Conservation (phyloP, 2,329 filamentous ascomycete genomes). For the Cadophora luteo-olivacea region DNA sequence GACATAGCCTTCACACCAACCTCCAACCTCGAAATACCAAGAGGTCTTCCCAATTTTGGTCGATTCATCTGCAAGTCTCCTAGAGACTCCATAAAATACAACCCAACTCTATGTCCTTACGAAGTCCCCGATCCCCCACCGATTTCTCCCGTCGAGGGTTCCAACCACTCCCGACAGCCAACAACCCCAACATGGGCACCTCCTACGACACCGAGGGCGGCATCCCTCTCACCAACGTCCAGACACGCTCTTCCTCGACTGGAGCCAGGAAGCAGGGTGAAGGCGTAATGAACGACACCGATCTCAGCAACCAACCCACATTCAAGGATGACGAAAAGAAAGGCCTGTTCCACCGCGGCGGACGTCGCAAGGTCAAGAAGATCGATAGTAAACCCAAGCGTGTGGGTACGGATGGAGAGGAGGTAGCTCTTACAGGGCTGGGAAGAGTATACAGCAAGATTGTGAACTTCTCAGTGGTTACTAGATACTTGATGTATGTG, state of each 20-base stretch:
- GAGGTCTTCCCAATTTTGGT: neutral
- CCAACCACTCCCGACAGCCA: constrained; percentile 34
- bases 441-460: constrained; percentile 70
- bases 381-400: constrained; percentile 49
- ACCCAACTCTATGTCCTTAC: constrained; percentile 38
- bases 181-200: constrained; percentile 24
- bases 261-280: constrained; percentile 58
- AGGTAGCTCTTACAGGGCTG: constrained; percentile 67
- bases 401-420: constrained; percentile 56
- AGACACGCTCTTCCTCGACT: constrained; percentile 61
- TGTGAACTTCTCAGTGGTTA: constrained; percentile 66
- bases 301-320: constrained; percentile 28
- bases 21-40: neutral
- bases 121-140: constrained; percentile 37
- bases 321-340: constrained; percentile 41
- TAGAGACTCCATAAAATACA: neutral
- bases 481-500: constrained; percentile 72
- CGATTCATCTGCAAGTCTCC: constrained; percentile 11
- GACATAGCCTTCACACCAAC: neutral
- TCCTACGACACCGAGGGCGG: constrained; percentile 43
- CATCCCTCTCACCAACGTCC: constrained; percentile 63
- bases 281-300: constrained; percentile 36
- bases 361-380: constrained; percentile 57
- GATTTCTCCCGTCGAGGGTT: constrained; percentile 40
- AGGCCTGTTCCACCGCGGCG: constrained; percentile 39